A percentile compares a stretch with the other conserved stretches of the same genome.
Evolutionary conservation across 768 basidiomycete species (phyloP).

Genomic region (Auriscalpium microsporum): DNA sequence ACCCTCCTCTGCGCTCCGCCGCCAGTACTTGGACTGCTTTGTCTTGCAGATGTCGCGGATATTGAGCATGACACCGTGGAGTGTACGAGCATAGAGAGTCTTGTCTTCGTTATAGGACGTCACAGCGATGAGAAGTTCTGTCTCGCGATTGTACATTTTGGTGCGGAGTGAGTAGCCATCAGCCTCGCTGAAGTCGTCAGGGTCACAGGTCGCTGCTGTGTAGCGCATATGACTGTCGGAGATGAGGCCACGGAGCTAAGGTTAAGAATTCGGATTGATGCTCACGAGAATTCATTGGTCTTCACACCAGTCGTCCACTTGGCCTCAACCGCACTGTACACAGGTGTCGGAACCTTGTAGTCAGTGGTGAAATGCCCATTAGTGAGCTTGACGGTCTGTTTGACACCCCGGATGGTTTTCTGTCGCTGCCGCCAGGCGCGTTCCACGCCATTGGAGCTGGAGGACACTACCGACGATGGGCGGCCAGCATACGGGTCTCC

Average conservation of each 20-base stretch:
- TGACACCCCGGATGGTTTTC: conserved; percentile 87
- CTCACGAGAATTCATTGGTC: conserved; percentile 88
- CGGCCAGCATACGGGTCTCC: conserved; percentile 55
- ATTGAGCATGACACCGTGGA: conserved; percentile 96
- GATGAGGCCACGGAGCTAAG: background rate
- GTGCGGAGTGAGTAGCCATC: conserved; percentile 81
- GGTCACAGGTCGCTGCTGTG: conserved; percentile 86
- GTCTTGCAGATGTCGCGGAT: conserved; percentile 97
- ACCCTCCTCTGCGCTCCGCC: conserved; percentile 73
- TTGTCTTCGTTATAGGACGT: conserved; percentile 94
- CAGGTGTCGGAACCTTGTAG: conserved; percentile 79
- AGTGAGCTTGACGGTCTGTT: conserved; percentile 90
- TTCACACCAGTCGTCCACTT: conserved; percentile 58
- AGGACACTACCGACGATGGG: conserved; percentile 33
- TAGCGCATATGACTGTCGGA: conserved; percentile 77
- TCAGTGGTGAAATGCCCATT: conserved; percentile 90
- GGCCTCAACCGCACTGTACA: conserved; percentile 72
- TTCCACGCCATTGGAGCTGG: conserved; percentile 28
- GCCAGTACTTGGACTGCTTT: conserved; percentile 90
- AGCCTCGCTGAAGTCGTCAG: conserved; percentile 76
- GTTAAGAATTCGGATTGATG: conserved; percentile 5
- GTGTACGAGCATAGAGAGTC: conserved; percentile 80
- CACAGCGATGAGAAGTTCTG: conserved; percentile 90
- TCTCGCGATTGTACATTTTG: conserved; percentile 80
- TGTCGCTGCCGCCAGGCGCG: conserved; percentile 62